Evolutionary conservation across 495 filamentous ascomycete genomes (phyloP).

Genomic region (Lasiosphaeris hirsuta): DNA sequence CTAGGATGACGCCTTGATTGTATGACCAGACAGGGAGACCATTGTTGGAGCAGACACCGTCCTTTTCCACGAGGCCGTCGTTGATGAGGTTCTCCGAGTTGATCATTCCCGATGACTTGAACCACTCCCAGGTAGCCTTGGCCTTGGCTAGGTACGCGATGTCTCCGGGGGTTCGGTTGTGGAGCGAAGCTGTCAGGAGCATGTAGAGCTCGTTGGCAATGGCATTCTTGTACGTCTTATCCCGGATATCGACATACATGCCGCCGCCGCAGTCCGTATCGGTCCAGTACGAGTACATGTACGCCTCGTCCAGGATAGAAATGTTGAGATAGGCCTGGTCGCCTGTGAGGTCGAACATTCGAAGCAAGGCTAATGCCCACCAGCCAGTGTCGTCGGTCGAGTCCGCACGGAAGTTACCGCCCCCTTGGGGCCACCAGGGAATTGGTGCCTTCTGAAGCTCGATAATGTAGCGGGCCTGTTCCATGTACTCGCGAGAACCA

Average conservation of each 20-base stretch:
- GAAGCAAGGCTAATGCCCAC: conserved; percentile 66
- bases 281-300: conserved; percentile 56
- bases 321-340: conserved; percentile 50
- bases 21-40: conserved; percentile 61
- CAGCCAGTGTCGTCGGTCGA: conserved; percentile 66
- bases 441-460: conserved; percentile 32
- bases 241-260: conserved; percentile 57
- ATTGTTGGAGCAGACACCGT: conserved; percentile 57
- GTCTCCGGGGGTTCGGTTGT: conserved; percentile 54
- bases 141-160: conserved; percentile 54
- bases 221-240: conserved; percentile 56
- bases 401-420: conserved; percentile 49
- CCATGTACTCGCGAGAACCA: conserved; percentile 28
- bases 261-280: conserved; percentile 55
- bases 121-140: conserved; percentile 61
- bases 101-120: conserved; percentile 58
- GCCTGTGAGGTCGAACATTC: conserved; percentile 58
- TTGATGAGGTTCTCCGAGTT: conserved; percentile 59
- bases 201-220: conserved; percentile 73
- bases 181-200: conserved; percentile 58
- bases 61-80: conserved; percentile 54
- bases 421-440: conserved; percentile 36
- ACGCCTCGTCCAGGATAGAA: conserved; percentile 54
- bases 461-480: conserved; percentile 33
- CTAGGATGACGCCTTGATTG: conserved; percentile 73